A percentile compares a stretch with the other conserved stretches of the same genome.
Evolutionary conservation across 140 eudicot species (phyloP).

Genomic region (Oenanthe javanica): DNA sequence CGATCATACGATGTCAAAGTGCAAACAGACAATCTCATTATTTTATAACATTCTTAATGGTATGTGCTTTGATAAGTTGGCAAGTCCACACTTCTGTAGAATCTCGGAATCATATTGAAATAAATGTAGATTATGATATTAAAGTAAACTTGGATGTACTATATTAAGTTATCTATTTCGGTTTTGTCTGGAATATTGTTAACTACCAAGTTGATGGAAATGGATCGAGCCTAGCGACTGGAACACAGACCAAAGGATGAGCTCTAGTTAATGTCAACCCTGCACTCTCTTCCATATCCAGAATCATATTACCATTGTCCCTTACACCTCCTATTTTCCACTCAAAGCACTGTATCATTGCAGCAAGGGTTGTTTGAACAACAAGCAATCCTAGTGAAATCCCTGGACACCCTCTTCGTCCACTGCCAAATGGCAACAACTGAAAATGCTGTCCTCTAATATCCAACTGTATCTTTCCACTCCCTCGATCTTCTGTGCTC

Average conservation of each 20-base stretch:
- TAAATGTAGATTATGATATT: not conserved
- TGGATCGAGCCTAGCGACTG: slow-evolving; percentile 3
- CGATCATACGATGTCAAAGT: too few relatives aligned
- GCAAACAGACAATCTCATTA: too few relatives aligned
- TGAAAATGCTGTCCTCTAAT: slow-evolving; percentile 18
- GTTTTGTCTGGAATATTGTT: not conserved
- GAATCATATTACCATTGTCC: not conserved
- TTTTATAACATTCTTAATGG: not conserved
- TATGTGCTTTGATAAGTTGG: not conserved
- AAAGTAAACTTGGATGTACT: not conserved
- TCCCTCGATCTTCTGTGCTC: not conserved
- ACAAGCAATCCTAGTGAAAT: slow-evolving; percentile 17
- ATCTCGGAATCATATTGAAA: not conserved
- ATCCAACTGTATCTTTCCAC: not conserved
- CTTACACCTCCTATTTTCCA: slow-evolving; percentile 23
- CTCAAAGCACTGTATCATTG: slow-evolving; percentile 29
- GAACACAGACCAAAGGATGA: slow-evolving; percentile 28
- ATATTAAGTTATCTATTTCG: not conserved
- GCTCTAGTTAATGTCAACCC: slow-evolving; percentile 25
- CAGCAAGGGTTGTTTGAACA: slow-evolving; percentile 13
- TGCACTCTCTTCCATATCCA: slow-evolving; percentile 28
- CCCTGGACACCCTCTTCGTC: slow-evolving; percentile 39
- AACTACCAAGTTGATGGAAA: not conserved
- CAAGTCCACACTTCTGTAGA: not conserved
- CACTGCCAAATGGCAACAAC: slow-evolving; percentile 37